These are phyloP conservation scores for Alternaria alternata DNA, from an alignment of 2,329 filamentous ascomycete genomes.

Conservation along the genomic window DNA sequence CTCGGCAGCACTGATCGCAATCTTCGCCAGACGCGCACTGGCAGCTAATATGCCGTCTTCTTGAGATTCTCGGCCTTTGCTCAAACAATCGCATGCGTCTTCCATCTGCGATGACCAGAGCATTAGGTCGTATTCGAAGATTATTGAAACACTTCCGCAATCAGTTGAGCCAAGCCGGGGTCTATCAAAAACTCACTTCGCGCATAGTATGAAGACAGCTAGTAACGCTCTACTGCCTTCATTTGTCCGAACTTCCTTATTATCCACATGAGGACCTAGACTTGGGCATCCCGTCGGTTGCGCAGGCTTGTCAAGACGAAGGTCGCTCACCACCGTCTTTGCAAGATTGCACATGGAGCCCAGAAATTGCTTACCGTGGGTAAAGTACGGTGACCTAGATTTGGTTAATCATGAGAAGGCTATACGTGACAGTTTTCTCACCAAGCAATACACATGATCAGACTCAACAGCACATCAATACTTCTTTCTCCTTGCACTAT, in stretches of 20 bases:
- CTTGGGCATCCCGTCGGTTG: conserved; percentile 16
- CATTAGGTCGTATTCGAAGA: conserved; percentile 55
- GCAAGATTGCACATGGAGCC: conserved; percentile 25
- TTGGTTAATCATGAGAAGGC: not conserved
- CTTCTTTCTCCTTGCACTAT: conserved; percentile 34
- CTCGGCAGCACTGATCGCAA: conserved; percentile 32
- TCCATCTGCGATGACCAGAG: conserved; percentile 68
- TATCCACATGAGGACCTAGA: conserved; percentile 8
- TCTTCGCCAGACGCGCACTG: conserved; percentile 48
- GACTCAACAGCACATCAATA: conserved; percentile 30
- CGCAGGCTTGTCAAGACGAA: conserved; percentile 29
- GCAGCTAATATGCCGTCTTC: conserved; percentile 61
- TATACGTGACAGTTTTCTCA: not conserved
- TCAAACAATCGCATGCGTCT: conserved; percentile 61
- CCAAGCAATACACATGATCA: conserved; percentile 35
- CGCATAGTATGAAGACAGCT: conserved; percentile 57
- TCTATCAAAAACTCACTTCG: conserved; percentile 38
- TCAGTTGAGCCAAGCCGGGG: not conserved
- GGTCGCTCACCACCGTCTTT: conserved; percentile 27
- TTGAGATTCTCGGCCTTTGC: conserved; percentile 56
- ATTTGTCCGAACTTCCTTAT: conserved; percentile 45
- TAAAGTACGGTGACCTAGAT: conserved; percentile 28
- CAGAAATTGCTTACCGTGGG: conserved; percentile 26
- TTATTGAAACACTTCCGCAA: conserved; percentile 28
- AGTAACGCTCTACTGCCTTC: conserved; percentile 62